Conservation (phyloP, 495 filamentous ascomycete species). For the Venustampulla echinocandica region DNA sequence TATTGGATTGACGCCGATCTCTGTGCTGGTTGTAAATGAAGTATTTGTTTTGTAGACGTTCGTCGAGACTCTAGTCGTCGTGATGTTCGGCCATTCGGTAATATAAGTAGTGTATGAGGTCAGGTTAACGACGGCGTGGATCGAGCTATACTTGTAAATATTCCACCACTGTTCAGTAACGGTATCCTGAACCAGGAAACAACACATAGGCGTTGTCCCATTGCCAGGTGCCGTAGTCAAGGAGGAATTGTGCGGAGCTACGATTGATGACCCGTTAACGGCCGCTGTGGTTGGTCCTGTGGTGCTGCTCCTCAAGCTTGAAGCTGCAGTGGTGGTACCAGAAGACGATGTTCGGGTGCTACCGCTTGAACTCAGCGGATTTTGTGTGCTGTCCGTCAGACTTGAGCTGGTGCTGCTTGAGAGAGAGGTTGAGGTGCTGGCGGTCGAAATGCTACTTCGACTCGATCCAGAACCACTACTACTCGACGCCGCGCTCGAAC, state of each 20-base stretch:
- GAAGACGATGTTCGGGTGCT: background rate
- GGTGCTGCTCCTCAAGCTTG: background rate
- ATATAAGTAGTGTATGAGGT: conserved; percentile 7
- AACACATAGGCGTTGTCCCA: background rate
- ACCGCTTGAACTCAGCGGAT: background rate
- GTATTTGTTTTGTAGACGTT: background rate
- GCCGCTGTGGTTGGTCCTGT: background rate
- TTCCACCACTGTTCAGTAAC: conserved; percentile 9
- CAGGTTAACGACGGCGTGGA: background rate
- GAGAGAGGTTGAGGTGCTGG: background rate
- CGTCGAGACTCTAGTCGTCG: background rate
- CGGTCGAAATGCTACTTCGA: background rate
- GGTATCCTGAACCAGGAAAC: conserved; percentile 10
- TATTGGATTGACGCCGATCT: conserved; percentile 6
- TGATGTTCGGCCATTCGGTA: conserved; percentile 1
- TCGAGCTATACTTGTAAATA: background rate
- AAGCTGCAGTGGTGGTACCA: background rate
- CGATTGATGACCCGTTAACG: background rate
- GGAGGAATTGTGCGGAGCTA: background rate
- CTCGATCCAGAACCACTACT: background rate
- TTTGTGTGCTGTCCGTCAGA: background rate
- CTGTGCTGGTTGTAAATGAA: background rate
- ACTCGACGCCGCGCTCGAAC: background rate
- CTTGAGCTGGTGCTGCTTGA: background rate
- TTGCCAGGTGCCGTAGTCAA: background rate